Evolutionary conservation across 2,329 filamentous ascomycete genomes (phyloP).

Genomic region (Bipolaris bicolor): DNA sequence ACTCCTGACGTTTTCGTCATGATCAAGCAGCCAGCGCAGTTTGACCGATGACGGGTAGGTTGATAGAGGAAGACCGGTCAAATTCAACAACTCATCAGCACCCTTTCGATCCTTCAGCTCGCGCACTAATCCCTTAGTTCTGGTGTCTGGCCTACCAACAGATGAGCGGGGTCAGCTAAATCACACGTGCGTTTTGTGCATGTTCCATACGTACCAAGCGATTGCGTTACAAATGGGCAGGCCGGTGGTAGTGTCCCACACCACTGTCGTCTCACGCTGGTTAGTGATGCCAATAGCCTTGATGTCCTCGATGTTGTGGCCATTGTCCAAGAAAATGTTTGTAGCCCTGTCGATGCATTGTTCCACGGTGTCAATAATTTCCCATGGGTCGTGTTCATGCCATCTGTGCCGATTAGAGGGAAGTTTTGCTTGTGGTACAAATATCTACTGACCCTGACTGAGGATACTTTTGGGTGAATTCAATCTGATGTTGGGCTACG

Average conservation of each 20-base stretch:
- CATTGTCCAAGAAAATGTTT: slow-evolving; percentile 71
- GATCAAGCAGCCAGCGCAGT: slow-evolving; percentile 79
- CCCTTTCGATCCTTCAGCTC: slow-evolving; percentile 73
- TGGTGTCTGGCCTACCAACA: slow-evolving; percentile 68
- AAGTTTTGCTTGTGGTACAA: neutral
- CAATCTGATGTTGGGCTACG: slow-evolving; percentile 82
- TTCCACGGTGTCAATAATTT: slow-evolving; percentile 76
- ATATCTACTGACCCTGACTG: slow-evolving; percentile 73
- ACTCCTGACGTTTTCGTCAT: slow-evolving; percentile 70
- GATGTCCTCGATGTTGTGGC: slow-evolving; percentile 71
- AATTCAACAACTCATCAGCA: slow-evolving; percentile 70
- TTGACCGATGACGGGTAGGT: slow-evolving; percentile 90
- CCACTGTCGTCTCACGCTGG: slow-evolving; percentile 85
- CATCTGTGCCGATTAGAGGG: slow-evolving; percentile 61
- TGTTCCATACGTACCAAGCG: slow-evolving; percentile 64
- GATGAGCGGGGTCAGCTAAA: slow-evolving; percentile 8
- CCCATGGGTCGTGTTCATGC: slow-evolving; percentile 86
- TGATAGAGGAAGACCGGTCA: slow-evolving; percentile 82
- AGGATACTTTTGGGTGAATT: slow-evolving; percentile 84
- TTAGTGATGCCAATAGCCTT: slow-evolving; percentile 85
- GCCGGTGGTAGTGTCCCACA: slow-evolving; percentile 83
- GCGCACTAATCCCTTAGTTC: slow-evolving; percentile 76
- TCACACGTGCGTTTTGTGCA: neutral
- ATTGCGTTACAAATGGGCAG: slow-evolving; percentile 83
- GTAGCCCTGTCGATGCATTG: slow-evolving; percentile 80